Conservation (phyloP, 352 stramenopile species). For the Sclerospora graminicola region DNA sequence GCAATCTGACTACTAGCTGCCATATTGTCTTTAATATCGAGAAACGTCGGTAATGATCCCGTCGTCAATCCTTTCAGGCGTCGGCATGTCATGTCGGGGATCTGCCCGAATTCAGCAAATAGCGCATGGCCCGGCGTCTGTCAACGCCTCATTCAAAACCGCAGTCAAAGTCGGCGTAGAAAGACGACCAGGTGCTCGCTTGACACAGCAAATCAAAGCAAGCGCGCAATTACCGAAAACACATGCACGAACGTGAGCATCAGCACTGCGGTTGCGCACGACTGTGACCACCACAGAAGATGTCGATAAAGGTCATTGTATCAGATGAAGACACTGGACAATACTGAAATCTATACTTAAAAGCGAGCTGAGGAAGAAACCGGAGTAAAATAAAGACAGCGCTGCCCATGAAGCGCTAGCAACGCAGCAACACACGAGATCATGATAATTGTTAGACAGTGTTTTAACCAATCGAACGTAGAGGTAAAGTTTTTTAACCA, state of each 20-base stretch:
- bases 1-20: constrained; percentile 81
- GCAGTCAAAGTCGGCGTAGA: constrained; percentile 84
- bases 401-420: constrained; percentile 35
- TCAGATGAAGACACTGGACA: constrained; percentile 29
- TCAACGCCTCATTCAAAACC: constrained; percentile 61
- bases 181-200: constrained; percentile 16
- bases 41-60: constrained; percentile 95
- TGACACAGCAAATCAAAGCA: constrained; percentile 91
- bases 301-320: too few relatives aligned
- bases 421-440: constrained; percentile 25
- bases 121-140: constrained; percentile 40
- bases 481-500: not conserved
- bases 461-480: constrained; percentile 10
- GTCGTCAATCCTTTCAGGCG: constrained; percentile 96
- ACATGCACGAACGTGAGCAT: too few relatives aligned
- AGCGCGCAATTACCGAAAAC: constrained; percentile 93
- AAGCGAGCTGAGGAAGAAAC: constrained; percentile 88
- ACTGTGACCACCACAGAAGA: too few relatives aligned
- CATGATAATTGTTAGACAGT: not conserved
- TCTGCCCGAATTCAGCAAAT: constrained; percentile 93
- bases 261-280: too few relatives aligned
- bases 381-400: constrained; percentile 75
- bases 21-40: constrained; percentile 95
- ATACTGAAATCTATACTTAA: constrained; percentile 61
- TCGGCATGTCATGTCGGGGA: constrained; percentile 98